These are phyloP conservation scores for Acanthamoeba healyi DNA, from an alignment of 208 protist genomes.

Conservation along the genomic window DNA sequence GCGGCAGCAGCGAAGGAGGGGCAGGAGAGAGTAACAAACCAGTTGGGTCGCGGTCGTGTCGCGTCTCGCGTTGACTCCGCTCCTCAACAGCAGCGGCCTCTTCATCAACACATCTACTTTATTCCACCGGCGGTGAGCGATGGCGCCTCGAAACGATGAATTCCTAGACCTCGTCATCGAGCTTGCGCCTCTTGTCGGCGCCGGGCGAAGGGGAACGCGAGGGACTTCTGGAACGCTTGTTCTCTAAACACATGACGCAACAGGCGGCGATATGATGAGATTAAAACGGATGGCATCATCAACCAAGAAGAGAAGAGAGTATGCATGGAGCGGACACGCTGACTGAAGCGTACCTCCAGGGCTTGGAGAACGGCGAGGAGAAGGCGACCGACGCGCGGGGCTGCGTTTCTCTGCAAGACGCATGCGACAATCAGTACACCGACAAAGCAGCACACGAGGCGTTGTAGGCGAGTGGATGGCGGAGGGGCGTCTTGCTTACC, in stretches of 20 bases:
- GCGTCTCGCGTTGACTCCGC: background rate
- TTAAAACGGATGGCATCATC: too few species aligned
- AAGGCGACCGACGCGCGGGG: background rate
- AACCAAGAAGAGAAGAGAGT: too few species aligned
- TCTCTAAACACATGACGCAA: conserved; percentile 1
- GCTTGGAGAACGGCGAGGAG: conserved; percentile 13
- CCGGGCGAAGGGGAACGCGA: conserved; percentile 38
- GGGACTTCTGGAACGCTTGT: conserved; percentile 66
- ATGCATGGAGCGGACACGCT: too few species aligned
- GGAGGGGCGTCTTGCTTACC: background rate
- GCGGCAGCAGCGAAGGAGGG: background rate
- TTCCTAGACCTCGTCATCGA: conserved; percentile 50
- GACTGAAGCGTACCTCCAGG: background rate
- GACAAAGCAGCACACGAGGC: background rate
- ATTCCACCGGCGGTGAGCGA: conserved; percentile 43
- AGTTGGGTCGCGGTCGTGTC: background rate
- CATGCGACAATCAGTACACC: background rate
- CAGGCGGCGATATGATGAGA: too few species aligned
- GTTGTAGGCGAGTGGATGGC: too few species aligned
- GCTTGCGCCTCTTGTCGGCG: conserved; percentile 40
- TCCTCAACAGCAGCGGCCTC: background rate
- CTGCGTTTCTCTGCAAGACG: conserved; percentile 11
- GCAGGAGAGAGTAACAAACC: conserved; percentile 33
- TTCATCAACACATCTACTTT: background rate
- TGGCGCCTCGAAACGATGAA: too few species aligned